Evolutionary conservation across 75 land plant genomes (phyloP), one percentile per base, ranked within the genome.

Genomic region (Pinus taeda): DNA sequence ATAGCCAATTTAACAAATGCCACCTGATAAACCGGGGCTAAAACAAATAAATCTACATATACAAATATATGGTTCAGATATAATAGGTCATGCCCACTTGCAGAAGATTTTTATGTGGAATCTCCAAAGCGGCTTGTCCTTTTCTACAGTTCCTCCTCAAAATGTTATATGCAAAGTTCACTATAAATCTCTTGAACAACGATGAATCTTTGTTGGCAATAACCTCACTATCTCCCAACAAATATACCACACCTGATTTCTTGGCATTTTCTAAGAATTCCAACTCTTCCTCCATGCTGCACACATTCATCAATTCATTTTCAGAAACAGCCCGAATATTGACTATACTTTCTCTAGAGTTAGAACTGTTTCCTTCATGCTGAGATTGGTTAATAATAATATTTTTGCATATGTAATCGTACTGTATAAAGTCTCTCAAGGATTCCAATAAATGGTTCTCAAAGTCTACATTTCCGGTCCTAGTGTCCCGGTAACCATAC

Each of bases 21-120:
- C n/a, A n/a, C n/a, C n/a, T n/a, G n/a, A n/a, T n/a, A 30, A 1
- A 30, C 33, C 0, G 33, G 33, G 33, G 33, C 33, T 30, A 30
- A 30, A 5, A 45, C 6, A 45, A 45, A 45, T 45, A 42, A 42
- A 42, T 4, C 4, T 42, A 42, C 45, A 45, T 45, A 5, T 30
- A 5, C 0, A 45, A 45, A 45, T 45, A n/a, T n/a, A 6, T 45
- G 45, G 49, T 45, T 63, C 17, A 63, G 15, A 63, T 63, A 33
- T 24, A 63, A 33, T 87, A 89, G 9, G 88, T 86, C 84, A 92
- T 90, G 7, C 92, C 93, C 2, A 91, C 90, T 63, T 86, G 84
- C 33, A 91, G 66, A 74, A 86, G 57, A 9, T 74, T 81, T 60
- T 75, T 80, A 57, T 80, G 86, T 49, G 90, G 93, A 69, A 88